phyloP scores from a whole-genome alignment of 805 yeast species.

The Torulaspora maleeae region DNA sequence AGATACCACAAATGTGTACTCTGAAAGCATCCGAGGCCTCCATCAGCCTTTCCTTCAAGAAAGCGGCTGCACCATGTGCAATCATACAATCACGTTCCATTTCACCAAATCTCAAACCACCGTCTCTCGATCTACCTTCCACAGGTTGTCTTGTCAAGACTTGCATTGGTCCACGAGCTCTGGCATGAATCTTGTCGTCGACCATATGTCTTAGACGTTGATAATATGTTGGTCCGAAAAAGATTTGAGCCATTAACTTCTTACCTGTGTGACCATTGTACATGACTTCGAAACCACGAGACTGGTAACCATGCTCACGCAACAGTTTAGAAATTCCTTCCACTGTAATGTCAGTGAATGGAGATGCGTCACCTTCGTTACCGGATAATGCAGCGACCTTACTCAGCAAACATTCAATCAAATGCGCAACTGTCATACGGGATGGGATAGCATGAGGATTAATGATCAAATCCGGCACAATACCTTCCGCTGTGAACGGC shows the following conservation, averaged over 20 bases:
- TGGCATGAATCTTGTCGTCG: conserved; percentile 97
- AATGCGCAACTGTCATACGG: conserved; percentile 99
- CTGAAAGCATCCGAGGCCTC: conserved; percentile 99
- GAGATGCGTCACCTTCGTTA: conserved; percentile 98
- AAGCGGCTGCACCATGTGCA: conserved; percentile 99
- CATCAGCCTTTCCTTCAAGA: conserved; percentile 95
- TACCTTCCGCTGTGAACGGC: conserved; percentile 95
- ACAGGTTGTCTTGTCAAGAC: conserved; percentile 97
- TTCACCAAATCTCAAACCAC: conserved; percentile 98
- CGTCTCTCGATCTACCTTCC: conserved; percentile 98
- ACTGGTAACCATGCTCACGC: conserved; percentile 94
- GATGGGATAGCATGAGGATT: conserved; percentile 99
- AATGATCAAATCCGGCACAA: conserved; percentile 95
- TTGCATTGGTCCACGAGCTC: conserved; percentile 99
- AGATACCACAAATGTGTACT: conserved; percentile 96
- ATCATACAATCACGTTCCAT: conserved; percentile 99
- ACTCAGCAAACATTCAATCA: conserved; percentile 94
- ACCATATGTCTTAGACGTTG: conserved; percentile 99
- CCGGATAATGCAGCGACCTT: conserved; percentile 94
- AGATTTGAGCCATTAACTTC: conserved; percentile 94
- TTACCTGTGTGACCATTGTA: conserved; percentile 99
- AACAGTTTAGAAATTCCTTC: conserved; percentile 90
- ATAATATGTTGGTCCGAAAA: conserved; percentile 99
- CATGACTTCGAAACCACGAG: conserved; percentile 98
- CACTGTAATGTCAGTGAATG: conserved; percentile 96